Evolutionary conservation across 352 stramenopile species (phyloP).

Genomic region (Thraustotheca clavata): DNA sequence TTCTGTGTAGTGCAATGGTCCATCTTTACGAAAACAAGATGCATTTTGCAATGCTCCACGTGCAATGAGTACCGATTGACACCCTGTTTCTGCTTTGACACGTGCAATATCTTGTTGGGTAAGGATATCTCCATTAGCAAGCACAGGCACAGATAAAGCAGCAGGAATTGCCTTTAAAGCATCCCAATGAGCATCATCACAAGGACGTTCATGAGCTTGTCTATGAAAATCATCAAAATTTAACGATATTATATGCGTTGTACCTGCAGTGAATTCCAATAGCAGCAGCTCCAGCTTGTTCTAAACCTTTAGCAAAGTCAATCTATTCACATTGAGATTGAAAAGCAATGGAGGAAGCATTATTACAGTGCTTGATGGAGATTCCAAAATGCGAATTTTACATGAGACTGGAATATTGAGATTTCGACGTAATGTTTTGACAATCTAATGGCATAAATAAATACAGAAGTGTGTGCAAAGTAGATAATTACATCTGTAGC

Average conservation of each 20-base stretch:
- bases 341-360: neutral
- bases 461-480: neutral
- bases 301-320: slow-evolving; percentile 47
- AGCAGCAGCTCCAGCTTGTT: slow-evolving; percentile 54
- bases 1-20: slow-evolving; percentile 47
- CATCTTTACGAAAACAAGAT: slow-evolving; percentile 66
- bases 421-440: slow-evolving; percentile 72
- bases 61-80: slow-evolving; percentile 73
- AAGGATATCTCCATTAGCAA: slow-evolving; percentile 87
- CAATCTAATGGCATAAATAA: slow-evolving; percentile 34
- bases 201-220: slow-evolving; percentile 53
- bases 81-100: slow-evolving; percentile 50
- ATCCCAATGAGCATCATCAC: slow-evolving; percentile 66
- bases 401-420: slow-evolving; percentile 78
- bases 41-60: slow-evolving; percentile 73
- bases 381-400: slow-evolving; percentile 79
- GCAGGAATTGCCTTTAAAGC: slow-evolving; percentile 51
- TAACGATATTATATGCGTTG: neutral
- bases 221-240: slow-evolving; percentile 2
- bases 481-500: slow-evolving; percentile 67
- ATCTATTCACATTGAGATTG: slow-evolving; percentile 31
- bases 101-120: slow-evolving; percentile 54
- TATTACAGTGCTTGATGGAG: slow-evolving; percentile 51
- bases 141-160: slow-evolving; percentile 64
- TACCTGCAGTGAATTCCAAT: slow-evolving; percentile 60